Percentiles rank a stretch among this genome's conserved stretches.
Conservation (phyloP, 176 grass and related monocot species). For the Chrysopogon serrulatus region DNA sequence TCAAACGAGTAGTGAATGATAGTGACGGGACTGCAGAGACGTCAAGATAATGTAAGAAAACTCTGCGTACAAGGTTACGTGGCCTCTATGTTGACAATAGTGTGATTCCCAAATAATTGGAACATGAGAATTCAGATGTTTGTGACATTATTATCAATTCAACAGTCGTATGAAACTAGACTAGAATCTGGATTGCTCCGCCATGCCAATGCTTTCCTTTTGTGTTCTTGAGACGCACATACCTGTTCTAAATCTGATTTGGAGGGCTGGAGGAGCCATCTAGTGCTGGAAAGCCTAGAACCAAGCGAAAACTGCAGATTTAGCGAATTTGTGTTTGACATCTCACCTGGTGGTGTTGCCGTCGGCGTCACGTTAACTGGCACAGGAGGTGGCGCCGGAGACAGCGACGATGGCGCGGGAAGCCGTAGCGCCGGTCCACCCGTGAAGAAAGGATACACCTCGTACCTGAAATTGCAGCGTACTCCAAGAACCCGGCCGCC, state of each 20-base stretch:
- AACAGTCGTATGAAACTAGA: not conserved
- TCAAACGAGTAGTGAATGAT: not conserved
- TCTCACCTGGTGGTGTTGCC: not conserved
- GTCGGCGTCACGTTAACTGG: not conserved
- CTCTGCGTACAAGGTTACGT: not conserved
- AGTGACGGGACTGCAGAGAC: not conserved
- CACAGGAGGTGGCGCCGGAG: not conserved
- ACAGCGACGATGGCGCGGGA: not conserved
- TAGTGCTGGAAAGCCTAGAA: not conserved
- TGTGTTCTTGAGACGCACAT: not conserved
- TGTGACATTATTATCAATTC: no score
- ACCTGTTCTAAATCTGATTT: not conserved
- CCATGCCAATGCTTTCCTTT: not conserved
- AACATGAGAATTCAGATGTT: not conserved
- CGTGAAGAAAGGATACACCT: slow-evolving; percentile 30
- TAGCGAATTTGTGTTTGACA: not conserved
- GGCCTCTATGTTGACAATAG: not conserved
- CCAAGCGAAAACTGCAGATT: not conserved
- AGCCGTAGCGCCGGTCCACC: slow-evolving; percentile 20
- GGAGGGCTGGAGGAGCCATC: no score
- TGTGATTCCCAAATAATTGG: not conserved
- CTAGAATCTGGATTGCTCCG: not conserved
- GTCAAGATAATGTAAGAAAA: not conserved
- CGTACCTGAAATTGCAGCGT: slow-evolving; percentile 50
- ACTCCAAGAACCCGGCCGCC: slow-evolving; percentile 8